Evolutionary conservation across 2,329 filamentous ascomycete genomes (phyloP).

Genomic region (Epichloe festucae): DNA sequence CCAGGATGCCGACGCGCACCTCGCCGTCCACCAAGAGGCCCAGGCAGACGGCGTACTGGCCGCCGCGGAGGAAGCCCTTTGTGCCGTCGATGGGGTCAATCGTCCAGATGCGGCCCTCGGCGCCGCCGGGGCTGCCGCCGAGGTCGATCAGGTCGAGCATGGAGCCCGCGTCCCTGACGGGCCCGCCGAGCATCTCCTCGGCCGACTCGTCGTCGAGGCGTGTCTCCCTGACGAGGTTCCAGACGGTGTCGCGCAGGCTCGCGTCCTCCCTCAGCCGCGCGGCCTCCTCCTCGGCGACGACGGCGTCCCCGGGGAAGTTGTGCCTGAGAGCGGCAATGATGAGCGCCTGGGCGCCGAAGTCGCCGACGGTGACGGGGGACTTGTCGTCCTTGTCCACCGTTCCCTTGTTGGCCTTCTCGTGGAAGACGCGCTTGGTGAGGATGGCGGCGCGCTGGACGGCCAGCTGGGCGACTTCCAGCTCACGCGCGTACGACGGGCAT

Average conservation of each 20-base stretch:
- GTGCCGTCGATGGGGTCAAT: conserved; percentile 97
- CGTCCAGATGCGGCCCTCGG: conserved; percentile 76
- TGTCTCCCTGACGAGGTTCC: conserved; percentile 65
- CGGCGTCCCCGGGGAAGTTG: conserved; percentile 80
- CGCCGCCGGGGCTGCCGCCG: conserved; percentile 58
- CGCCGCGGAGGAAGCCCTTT: conserved; percentile 90
- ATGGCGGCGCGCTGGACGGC: conserved; percentile 67
- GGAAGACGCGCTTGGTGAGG: conserved; percentile 41
- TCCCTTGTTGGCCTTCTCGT: conserved; percentile 90
- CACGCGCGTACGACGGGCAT: conserved; percentile 49
- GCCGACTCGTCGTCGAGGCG: conserved; percentile 45
- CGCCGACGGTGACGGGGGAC: conserved; percentile 92
- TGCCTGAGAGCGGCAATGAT: conserved; percentile 84
- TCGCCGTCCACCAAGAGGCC: conserved; percentile 85
- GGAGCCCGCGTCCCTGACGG: conserved; percentile 49
- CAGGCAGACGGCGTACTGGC: conserved; percentile 93
- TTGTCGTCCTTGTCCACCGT: conserved; percentile 85
- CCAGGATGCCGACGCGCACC: conserved; percentile 87
- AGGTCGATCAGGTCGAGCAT: conserved; percentile 56
- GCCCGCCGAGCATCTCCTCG: conserved; percentile 51
- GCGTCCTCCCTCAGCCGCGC: conserved; percentile 61
- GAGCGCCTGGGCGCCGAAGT: conserved; percentile 93
- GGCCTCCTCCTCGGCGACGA: conserved; percentile 93
- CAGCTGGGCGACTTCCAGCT: conserved; percentile 73
- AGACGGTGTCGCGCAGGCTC: conserved; percentile 56